Evolutionary conservation across 441 rosid species (phyloP), one percentile per base, ranked within the genome.

Genomic region (Raphanus hybrid): DNA sequence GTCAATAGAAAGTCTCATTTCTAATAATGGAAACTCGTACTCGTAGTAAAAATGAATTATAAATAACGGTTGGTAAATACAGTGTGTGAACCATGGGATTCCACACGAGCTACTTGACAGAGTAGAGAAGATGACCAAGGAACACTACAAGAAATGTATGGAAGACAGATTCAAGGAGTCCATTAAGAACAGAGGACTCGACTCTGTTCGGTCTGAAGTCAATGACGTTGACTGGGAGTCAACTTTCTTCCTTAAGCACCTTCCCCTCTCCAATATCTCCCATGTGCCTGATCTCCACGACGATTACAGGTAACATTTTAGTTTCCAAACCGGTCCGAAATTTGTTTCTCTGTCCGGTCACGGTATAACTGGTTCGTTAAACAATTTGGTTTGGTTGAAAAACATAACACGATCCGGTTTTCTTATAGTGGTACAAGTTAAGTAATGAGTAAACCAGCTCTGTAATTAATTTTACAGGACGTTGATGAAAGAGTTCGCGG

Each of bases 191-290:
- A 90, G 82, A 68, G 97, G 88, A 3, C 87, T 91, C 0, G 94
- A 88, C 27, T 89, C 82, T 55, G 85, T 87, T 52, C 78, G 77
- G 39, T 59, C 87, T 3, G 96, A 91, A 88, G 85, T 92, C 71
- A 82, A 82, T 16, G 94, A 92, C 67, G 72, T 92, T 87, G 99
- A 94, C 67, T 94, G 99, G 99, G 99, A 94, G 70, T 87, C 91
- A 75, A 92, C 99, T 54, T 92, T 92, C 83, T 80, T 15, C 78
- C 63, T 94, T 12, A 88, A 88, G 34, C 99, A 94, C 78, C 96
- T 88, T 48, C 98, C 99, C 4, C 52, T 76, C 48, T 89, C 97
- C 1, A 92, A 89, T 83, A 78, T 92, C 20, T 61, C 84, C 48
- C 82, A 91, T 60, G 57, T 94, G 69, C 93, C 94, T 23, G 96